Evolutionary conservation across 805 yeast species (phyloP).

Genomic region (Ascoidea asiatica): DNA sequence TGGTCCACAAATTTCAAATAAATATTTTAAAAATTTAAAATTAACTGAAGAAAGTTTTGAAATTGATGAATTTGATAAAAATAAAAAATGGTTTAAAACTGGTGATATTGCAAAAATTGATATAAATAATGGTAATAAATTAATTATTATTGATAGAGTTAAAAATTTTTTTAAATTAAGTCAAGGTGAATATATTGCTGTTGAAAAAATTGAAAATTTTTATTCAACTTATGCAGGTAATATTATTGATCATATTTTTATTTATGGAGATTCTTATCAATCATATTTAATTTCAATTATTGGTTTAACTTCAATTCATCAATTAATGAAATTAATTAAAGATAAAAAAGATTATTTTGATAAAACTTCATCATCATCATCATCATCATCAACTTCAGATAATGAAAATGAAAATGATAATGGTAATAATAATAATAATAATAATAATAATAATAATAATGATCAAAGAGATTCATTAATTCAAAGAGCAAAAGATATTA

Average conservation of each 20-base stretch:
- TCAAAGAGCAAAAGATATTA: too few relatives aligned
- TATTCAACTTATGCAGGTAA: conserved; percentile 30
- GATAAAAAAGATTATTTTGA: not conserved
- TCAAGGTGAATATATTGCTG: conserved; percentile 48
- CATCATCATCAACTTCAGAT: conserved; percentile 4
- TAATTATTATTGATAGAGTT: conserved; percentile 42
- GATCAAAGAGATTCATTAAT: too few relatives aligned
- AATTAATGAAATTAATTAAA: conserved; percentile 12
- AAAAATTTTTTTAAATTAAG: conserved; percentile 55
- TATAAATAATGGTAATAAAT: conserved; percentile 18
- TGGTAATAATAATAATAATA: not conserved
- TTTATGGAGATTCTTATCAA: conserved; percentile 43
- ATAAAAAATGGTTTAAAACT: conserved; percentile 37
- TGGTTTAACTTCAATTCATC: conserved; percentile 33
- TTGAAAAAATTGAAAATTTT: conserved; percentile 48
- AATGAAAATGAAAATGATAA: conserved; percentile 7
- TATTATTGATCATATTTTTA: conserved; percentile 30
- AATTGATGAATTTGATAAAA: conserved; percentile 15
- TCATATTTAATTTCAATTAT: conserved; percentile 38
- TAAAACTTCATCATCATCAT: not conserved
- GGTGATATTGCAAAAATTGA: conserved; percentile 39
- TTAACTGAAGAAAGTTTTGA: conserved; percentile 33
- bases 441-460: not conserved
- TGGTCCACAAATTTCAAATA: conserved; percentile 40
- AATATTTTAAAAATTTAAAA: conserved; percentile 33